Conservation (phyloP, 2,329 filamentous ascomycete genomes). For the Pseudohalonectria lignicola region DNA sequence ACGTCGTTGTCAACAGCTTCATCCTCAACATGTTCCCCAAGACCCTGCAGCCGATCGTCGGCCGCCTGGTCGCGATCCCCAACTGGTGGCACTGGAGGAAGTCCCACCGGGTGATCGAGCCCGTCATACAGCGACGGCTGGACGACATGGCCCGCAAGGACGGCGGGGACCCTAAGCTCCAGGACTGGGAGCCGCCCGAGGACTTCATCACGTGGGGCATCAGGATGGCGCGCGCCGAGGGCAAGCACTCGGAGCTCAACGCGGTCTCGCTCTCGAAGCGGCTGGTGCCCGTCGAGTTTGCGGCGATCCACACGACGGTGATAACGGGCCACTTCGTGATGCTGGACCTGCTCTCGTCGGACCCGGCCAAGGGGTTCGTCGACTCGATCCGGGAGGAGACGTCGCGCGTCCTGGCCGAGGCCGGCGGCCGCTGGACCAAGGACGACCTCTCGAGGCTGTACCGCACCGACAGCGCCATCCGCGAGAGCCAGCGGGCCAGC, state of each 20-base stretch:
- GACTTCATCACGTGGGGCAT: conserved; percentile 50
- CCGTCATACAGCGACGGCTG: conserved; percentile 38
- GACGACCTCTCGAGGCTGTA: conserved; percentile 27
- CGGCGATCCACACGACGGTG: conserved; percentile 46
- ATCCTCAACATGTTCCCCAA: conserved; percentile 33
- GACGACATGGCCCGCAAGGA: conserved; percentile 30
- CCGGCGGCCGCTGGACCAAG: conserved; percentile 34
- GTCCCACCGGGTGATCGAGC: conserved; percentile 27
- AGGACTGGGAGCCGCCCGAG: conserved; percentile 33
- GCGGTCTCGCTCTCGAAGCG: conserved; percentile 36
- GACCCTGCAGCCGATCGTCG: conserved; percentile 36
- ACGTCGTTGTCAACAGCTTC: conserved; percentile 32
- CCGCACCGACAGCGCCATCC: conserved; percentile 38
- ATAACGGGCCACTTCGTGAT: conserved; percentile 36
- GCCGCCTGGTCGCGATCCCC: conserved; percentile 28
- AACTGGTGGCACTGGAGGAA: conserved; percentile 35
- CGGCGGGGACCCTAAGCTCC: conserved; percentile 24
- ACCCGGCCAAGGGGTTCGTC: conserved; percentile 21
- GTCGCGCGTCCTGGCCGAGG: conserved; percentile 17
- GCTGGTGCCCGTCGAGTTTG: conserved; percentile 45
- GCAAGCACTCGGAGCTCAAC: conserved; percentile 28
- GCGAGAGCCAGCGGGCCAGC: conserved; percentile 39
- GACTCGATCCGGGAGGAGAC: conserved; percentile 32
- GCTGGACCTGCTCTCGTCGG: conserved; percentile 31
- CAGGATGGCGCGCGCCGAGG: conserved; percentile 34